phyloP scores from a whole-genome alignment of 371 early-diverging fungal genomes.

The Mortierella sp. region DNA sequence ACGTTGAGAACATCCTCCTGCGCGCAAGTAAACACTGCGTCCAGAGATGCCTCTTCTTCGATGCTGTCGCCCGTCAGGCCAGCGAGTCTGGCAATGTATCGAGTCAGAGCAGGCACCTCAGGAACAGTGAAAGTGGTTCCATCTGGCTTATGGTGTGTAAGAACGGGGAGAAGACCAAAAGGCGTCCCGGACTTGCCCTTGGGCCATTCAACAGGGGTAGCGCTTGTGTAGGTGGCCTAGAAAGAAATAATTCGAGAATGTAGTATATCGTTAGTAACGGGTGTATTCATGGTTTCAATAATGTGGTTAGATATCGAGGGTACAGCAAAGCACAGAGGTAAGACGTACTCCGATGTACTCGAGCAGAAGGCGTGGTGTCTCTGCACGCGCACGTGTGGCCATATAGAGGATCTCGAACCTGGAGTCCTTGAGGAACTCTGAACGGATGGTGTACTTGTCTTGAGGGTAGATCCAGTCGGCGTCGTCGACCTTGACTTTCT shows the following conservation, averaged over 20 bases:
- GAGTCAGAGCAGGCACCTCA: constrained; percentile 23
- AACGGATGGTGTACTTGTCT: constrained; percentile 35
- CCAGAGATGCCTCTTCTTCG: constrained; percentile 35
- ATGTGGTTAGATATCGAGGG: neutral
- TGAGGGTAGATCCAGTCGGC: constrained; percentile 13
- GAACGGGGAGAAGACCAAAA: constrained; percentile 40
- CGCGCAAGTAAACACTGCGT: constrained; percentile 16
- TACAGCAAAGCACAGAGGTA: neutral
- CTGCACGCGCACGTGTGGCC: constrained; percentile 44
- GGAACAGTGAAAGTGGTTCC: constrained; percentile 22
- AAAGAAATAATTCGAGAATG: too few relatives aligned
- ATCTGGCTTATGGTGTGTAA: constrained; percentile 41
- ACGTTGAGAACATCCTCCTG: constrained; percentile 27
- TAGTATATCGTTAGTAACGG: neutral
- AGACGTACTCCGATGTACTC: constrained; percentile 47
- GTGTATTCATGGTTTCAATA: too few relatives aligned
- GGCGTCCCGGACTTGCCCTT: constrained; percentile 33
- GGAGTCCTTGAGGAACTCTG: constrained; percentile 37
- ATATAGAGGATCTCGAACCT: constrained; percentile 45
- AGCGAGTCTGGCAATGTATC: constrained; percentile 37
- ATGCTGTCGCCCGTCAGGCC: constrained; percentile 21
- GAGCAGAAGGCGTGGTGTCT: constrained; percentile 26
- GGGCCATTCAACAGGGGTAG: constrained; percentile 41
- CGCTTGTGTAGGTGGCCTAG: constrained; percentile 41
- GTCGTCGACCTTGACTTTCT: constrained; percentile 22